phyloP scores from a whole-genome alignment of 1,284 basidiomycete species.

The Irpex sp. region DNA sequence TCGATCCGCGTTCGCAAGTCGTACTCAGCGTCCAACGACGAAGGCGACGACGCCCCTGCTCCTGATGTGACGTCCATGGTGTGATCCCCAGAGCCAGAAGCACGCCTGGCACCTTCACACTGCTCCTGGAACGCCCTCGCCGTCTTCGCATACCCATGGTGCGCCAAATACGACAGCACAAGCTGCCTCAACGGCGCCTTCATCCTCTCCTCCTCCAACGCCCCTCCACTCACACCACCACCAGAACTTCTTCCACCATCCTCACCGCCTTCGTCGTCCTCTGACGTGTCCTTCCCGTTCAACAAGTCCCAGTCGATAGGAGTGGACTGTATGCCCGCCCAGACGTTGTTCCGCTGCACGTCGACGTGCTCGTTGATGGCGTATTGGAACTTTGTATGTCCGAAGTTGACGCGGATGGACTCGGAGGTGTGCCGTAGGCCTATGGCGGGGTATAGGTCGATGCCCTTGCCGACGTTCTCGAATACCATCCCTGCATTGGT shows the following conservation, averaged over 20 bases:
- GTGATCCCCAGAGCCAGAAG: conserved; percentile 43
- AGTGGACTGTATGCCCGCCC: conserved; percentile 59
- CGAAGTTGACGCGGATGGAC: conserved; percentile 80
- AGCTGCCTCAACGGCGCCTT: conserved; percentile 58
- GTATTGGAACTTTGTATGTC: conserved; percentile 79
- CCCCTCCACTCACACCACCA: conserved; percentile 14
- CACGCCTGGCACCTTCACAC: conserved; percentile 20
- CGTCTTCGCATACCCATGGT: conserved; percentile 75
- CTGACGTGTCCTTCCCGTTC: conserved; percentile 21
- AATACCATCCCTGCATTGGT: conserved; percentile 58
- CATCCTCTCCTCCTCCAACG: conserved; percentile 25
- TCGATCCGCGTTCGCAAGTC: conserved; percentile 64
- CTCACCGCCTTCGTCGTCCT: conserved; percentile 9
- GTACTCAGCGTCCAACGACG: conserved; percentile 26
- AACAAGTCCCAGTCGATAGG: conserved; percentile 30
- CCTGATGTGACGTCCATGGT: conserved; percentile 24
- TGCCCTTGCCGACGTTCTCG: conserved; percentile 60
- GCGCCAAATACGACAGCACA: conserved; percentile 74
- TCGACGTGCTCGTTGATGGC: conserved; percentile 84
- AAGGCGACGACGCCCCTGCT: conserved; percentile 11
- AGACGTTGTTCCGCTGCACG: conserved; percentile 57
- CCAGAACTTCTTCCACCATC: conserved; percentile 17
- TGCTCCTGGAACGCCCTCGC: conserved; percentile 58
- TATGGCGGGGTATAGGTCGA: conserved; percentile 77
- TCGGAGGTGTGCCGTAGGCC: conserved; percentile 79